Base-by-base conservation (phyloP, 805 yeast genomes). In the Suhomyces emberorum region DNA sequence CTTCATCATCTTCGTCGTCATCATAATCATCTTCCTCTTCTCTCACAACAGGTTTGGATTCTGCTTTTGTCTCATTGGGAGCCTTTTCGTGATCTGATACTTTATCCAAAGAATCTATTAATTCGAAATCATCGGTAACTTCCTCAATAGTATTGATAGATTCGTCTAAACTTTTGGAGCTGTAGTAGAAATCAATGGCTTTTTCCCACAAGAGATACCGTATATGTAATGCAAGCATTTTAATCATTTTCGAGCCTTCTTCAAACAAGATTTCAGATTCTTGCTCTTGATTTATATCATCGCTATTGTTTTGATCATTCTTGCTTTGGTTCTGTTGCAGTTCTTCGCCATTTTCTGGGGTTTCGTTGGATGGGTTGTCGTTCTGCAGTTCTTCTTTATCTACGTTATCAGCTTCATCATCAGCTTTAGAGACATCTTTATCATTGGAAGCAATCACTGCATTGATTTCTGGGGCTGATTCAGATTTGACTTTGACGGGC, bases 171-270 rank as follows among this genome's bases (percentile, higher is more conserved):
- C 19, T 28, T 19, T 48, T 47, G 21, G 60, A 49, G 24, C 40
- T 41, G 41, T 61, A 72, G 45, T 57, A 65, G 43, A 52, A 62
- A 49, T 78, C 82, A 7, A 79, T 69, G 15, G 83, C 88, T 52
- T 76, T 79, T 48, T 83, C 89, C 77, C 86, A 84, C 16, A 84
- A 61, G 9, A 83, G 69, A 46, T 81, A 83, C 44, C 91, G 65
- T 15, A 83, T 59, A 43, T 77, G 83, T 32, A 83, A 62, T 4
- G 88, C 81, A 28, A 83, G 44, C 32, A 55, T 38, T 27, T 53
- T 52, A 15, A 63, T 42, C 17, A 66, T 57, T 15, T 48, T 51
- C 10, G 44, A 19, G 43, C 57, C 79, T 62, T 54, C 82, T 63
- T 74, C 54, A 60, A 72, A 39, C 34, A 65, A 24, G 12, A 41